phyloP scores from a whole-genome alignment of 352 stramenopile species.

The Phytopythium ostracodes region DNA sequence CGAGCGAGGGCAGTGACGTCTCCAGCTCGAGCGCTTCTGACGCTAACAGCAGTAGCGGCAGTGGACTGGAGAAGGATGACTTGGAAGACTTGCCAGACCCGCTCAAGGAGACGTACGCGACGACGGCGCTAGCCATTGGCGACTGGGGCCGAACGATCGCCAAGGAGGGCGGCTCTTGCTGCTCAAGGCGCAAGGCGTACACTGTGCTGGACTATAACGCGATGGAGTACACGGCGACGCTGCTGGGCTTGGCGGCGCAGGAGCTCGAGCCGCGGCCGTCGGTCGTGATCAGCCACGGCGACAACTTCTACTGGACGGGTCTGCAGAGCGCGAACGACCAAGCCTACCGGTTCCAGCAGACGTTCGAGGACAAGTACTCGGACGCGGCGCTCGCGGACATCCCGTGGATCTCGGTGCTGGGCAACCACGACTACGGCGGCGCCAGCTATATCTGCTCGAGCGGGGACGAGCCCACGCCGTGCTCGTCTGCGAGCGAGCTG shows the following conservation, averaged over 20 bases:
- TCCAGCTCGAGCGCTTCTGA: neutral
- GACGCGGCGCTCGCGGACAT: conserved; percentile 42
- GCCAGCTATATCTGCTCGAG: conserved; percentile 68
- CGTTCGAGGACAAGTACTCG: conserved; percentile 78
- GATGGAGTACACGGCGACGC: conserved; percentile 56
- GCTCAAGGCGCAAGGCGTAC: conserved; percentile 45
- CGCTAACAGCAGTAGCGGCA: conserved; percentile 8
- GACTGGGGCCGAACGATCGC: conserved; percentile 68
- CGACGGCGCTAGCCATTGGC: conserved; percentile 63
- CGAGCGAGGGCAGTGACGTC: neutral
- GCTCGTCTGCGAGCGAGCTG: conserved; percentile 37
- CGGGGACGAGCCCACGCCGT: conserved; percentile 34
- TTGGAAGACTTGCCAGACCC: conserved; percentile 27
- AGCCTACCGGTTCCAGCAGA: conserved; percentile 66
- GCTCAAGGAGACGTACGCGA: conserved; percentile 33
- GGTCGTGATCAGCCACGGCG: conserved; percentile 57
- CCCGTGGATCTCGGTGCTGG: conserved; percentile 83
- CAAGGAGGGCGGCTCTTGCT: conserved; percentile 64
- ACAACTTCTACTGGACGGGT: conserved; percentile 85
- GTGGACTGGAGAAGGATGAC: conserved; percentile 16
- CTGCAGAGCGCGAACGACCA: conserved; percentile 51
- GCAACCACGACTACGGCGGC: conserved; percentile 85
- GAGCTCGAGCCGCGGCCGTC: conserved; percentile 21
- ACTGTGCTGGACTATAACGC: conserved; percentile 67
- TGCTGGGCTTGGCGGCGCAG: conserved; percentile 48